Percentiles rank a stretch among this genome's conserved stretches.
phyloP scores from a whole-genome alignment of 2,329 filamentous ascomycete species.

The Eutypella sp. region DNA sequence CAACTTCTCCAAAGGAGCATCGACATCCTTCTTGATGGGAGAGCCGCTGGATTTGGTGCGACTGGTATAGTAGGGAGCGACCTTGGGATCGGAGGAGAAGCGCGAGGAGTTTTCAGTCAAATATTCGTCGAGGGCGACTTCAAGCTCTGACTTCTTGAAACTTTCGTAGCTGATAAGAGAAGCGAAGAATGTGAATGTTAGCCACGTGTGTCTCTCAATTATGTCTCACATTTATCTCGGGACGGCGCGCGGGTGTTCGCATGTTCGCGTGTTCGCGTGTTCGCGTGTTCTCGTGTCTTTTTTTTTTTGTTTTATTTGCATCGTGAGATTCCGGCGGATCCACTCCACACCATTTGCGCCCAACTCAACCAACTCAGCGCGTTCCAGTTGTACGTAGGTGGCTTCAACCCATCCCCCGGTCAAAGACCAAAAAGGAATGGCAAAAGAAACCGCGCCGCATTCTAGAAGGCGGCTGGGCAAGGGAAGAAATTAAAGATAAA shows the following conservation, averaged over 20 bases:
- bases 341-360: too few species aligned
- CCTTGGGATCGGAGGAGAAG: conserved; percentile 57
- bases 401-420: background rate
- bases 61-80: conserved; percentile 72
- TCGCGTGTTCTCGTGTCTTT: too few species aligned
- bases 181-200: conserved; percentile 14
- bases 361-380: background rate
- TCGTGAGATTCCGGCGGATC: background rate
- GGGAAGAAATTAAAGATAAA: too few species aligned
- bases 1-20: conserved; percentile 18
- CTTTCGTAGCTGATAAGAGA: conserved; percentile 61
- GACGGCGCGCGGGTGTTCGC: conserved; percentile 15
- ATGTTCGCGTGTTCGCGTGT: conserved; percentile 4
- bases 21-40: conserved; percentile 35
- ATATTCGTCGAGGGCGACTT: conserved; percentile 67
- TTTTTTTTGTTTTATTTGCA: background rate
- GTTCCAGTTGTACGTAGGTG: background rate
- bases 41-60: conserved; percentile 56
- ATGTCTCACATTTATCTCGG: conserved; percentile 9
- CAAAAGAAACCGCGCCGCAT: background rate
- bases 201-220: conserved; percentile 11
- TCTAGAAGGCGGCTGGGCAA: too few species aligned
- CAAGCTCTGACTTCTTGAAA: conserved; percentile 75
- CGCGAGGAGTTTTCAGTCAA: conserved; percentile 63
- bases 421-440: background rate